A percentile compares a stretch with the other conserved stretches of the same genome.
phyloP scores from a whole-genome alignment of 2,329 filamentous ascomycete species.

The Dactylellina drechsleri region DNA sequence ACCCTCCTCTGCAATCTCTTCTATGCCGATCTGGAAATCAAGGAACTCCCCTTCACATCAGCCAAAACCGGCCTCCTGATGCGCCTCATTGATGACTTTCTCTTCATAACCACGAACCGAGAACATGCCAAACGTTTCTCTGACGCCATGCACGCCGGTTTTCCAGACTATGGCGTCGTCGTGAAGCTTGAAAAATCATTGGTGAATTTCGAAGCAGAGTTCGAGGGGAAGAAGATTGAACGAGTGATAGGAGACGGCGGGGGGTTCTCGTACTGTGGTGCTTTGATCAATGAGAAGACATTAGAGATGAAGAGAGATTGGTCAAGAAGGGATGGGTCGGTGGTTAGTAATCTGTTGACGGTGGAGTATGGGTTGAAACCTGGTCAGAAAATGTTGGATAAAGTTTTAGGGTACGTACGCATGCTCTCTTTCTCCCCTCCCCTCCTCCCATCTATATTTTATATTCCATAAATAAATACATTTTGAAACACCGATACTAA shows the following conservation, averaged over 20 bases:
- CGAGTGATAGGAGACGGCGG: conserved; percentile 63
- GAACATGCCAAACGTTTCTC: conserved; percentile 77
- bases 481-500: conserved; percentile 10
- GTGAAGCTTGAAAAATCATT: conserved; percentile 83
- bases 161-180: conserved; percentile 80
- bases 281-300: conserved; percentile 76
- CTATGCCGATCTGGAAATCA: conserved; percentile 84
- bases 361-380: conserved; percentile 55
- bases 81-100: conserved; percentile 89
- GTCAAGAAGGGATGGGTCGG: conserved; percentile 66
- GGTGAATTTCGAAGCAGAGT: conserved; percentile 78
- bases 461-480: background rate
- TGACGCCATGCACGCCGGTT: conserved; percentile 79
- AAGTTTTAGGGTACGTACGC: conserved; percentile 54
- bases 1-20: conserved; percentile 93
- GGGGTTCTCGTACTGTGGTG: conserved; percentile 89
- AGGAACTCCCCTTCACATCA: conserved; percentile 74
- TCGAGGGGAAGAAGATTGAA: conserved; percentile 68
- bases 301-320: conserved; percentile 79
- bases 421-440: background rate
- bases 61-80: conserved; percentile 72
- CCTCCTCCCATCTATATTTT: background rate
- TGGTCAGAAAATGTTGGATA: conserved; percentile 55
- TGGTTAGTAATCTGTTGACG: conserved; percentile 58
- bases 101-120: conserved; percentile 80